Percentiles rank a stretch among this genome's conserved stretches.
These are phyloP conservation scores for Kuraishia cidri DNA, from an alignment of 805 yeast species.

Conservation along the genomic window DNA sequence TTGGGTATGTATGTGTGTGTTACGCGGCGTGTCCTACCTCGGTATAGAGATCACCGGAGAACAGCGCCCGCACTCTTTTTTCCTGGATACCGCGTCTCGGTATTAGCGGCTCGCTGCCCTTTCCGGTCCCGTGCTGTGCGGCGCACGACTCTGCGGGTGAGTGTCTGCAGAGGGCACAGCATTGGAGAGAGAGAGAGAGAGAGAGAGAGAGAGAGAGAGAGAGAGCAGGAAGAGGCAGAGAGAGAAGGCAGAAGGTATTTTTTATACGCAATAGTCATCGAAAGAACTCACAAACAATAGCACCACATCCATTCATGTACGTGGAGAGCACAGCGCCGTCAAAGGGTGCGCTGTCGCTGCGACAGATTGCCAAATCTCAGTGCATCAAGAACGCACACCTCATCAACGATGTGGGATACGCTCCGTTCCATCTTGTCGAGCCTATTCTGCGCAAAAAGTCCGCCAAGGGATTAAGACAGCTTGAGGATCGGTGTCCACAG, in stretches of 20 bases:
- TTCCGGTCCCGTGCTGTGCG: not conserved
- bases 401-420: conserved; percentile 20
- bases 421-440: conserved; percentile 35
- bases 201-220: not conserved
- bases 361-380: conserved; percentile 15
- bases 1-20: no score
- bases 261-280: no score
- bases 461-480: conserved; percentile 28
- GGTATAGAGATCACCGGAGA: no score
- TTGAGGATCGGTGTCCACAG: conserved; percentile 34
- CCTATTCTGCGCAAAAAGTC: conserved; percentile 37
- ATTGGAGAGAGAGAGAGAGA: not conserved
- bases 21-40: no score
- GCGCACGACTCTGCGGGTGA: no score
- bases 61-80: no score
- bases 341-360: conserved; percentile 13
- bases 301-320: no score
- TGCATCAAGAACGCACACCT: conserved; percentile 20
- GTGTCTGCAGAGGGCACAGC: not conserved
- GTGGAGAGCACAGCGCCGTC: not conserved
- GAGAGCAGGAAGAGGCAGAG: not conserved
- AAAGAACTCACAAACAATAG: no score
- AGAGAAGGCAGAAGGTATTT: no score
- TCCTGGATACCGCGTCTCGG: no score
- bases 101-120: no score